phyloP scores from a whole-genome alignment of 371 early-diverging fungal genomes.

The Lichtheimia hyalospora region DNA sequence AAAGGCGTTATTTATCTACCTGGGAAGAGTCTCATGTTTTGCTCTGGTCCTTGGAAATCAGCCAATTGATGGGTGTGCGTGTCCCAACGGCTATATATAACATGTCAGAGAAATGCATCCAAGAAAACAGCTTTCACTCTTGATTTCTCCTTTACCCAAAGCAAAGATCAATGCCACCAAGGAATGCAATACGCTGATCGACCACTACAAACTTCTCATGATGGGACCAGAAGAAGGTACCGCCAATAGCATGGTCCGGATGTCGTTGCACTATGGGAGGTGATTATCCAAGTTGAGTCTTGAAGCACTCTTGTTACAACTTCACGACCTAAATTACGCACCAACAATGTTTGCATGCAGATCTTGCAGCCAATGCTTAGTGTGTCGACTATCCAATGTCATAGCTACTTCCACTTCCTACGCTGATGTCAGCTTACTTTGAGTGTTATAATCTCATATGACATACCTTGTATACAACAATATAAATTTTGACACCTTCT shows the following conservation, averaged over 20 bases:
- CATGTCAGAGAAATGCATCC: not conserved
- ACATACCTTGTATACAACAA: slow-evolving; percentile 83
- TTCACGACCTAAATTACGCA: slow-evolving; percentile 15
- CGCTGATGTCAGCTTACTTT: not conserved
- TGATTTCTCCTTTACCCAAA: slow-evolving; percentile 55
- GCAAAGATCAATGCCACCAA: slow-evolving; percentile 94
- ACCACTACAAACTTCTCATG: slow-evolving; percentile 73
- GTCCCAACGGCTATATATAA: slow-evolving; percentile 74
- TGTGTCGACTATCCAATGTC: slow-evolving; percentile 78
- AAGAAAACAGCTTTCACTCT: slow-evolving; percentile 31
- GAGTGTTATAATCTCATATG: not conserved
- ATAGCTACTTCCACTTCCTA: slow-evolving; percentile 82
- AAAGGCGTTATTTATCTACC: slow-evolving; percentile 32
- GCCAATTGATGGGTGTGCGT: slow-evolving; percentile 80
- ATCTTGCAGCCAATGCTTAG: slow-evolving; percentile 73
- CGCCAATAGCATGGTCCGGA: slow-evolving; percentile 72
- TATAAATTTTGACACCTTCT: slow-evolving; percentile 87
- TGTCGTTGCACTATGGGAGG: slow-evolving; percentile 70
- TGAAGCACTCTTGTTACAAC: slow-evolving; percentile 2
- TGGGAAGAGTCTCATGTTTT: slow-evolving; percentile 36
- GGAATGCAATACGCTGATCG: slow-evolving; percentile 85
- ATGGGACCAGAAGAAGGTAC: slow-evolving; percentile 84
- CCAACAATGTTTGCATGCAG: slow-evolving; percentile 79
- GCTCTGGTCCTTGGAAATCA: slow-evolving; percentile 51
- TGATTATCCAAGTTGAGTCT: not conserved